Evolutionary conservation across 805 yeast species (phyloP).

Genomic region (Candida multigemmis): DNA sequence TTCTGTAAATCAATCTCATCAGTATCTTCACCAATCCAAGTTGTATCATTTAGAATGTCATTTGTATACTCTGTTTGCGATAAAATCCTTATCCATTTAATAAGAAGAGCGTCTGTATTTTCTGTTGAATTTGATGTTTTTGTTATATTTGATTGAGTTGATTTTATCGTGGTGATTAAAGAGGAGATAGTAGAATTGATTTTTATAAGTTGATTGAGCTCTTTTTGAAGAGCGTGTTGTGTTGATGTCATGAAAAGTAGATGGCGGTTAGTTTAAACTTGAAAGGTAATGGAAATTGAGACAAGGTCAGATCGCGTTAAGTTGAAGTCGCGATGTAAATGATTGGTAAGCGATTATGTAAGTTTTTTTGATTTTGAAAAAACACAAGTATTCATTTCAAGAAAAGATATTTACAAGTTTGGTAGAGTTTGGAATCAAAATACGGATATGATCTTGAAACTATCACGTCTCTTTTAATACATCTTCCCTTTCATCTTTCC

Average conservation of each 20-base stretch:
- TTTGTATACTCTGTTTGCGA: slow-evolving; percentile 53
- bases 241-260: neutral
- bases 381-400: too few relatives aligned
- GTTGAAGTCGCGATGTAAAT: too few relatives aligned
- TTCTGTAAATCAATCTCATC: slow-evolving; percentile 9
- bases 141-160: slow-evolving; percentile 18
- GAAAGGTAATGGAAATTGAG: neutral
- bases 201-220: slow-evolving; percentile 19
- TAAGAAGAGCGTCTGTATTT: slow-evolving; percentile 41
- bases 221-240: slow-evolving; percentile 14
- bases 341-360: too few relatives aligned
- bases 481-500: too few relatives aligned
- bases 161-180: slow-evolving; percentile 18
- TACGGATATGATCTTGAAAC: too few relatives aligned
- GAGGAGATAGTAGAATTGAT: slow-evolving; percentile 23
- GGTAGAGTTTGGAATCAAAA: too few relatives aligned
- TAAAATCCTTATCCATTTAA: slow-evolving; percentile 52
- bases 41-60: slow-evolving; percentile 33
- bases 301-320: too few relatives aligned
- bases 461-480: too few relatives aligned
- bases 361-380: too few relatives aligned
- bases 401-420: too few relatives aligned
- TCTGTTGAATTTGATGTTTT: slow-evolving; percentile 32
- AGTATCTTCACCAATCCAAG: slow-evolving; percentile 29
- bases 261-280: neutral